Evolutionary conservation across 768 basidiomycete genomes (phyloP).

Genomic region (Fibroporia radiculosa): DNA sequence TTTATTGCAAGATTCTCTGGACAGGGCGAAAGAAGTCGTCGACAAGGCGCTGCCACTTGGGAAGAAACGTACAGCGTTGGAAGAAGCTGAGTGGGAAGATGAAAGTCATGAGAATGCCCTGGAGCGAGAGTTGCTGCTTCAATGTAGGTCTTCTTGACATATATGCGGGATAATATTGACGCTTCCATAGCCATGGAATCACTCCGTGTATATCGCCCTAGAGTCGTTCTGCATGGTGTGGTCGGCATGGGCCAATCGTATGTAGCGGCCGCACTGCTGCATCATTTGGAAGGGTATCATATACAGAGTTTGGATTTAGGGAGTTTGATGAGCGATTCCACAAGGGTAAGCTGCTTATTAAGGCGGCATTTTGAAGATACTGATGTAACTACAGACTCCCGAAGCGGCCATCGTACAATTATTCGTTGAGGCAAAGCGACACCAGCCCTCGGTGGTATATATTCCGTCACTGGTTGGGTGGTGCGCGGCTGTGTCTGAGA

Average conservation of each 20-base stretch:
- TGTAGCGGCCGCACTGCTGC: slow-evolving; percentile 83
- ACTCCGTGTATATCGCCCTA: slow-evolving; percentile 81
- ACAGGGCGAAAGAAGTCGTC: slow-evolving; percentile 66
- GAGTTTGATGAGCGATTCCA: slow-evolving; percentile 79
- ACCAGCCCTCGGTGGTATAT: slow-evolving; percentile 93
- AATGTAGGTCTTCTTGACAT: slow-evolving; percentile 44
- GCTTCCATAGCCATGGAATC: slow-evolving; percentile 74
- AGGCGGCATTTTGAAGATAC: background rate
- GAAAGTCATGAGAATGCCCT: slow-evolving; percentile 75
- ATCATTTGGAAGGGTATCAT: slow-evolving; percentile 94
- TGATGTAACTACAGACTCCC: slow-evolving; percentile 46
- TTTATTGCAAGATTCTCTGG: slow-evolving; percentile 59
- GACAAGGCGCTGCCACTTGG: slow-evolving; percentile 67
- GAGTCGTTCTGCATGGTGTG: slow-evolving; percentile 75
- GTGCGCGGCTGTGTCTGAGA: slow-evolving; percentile 81
- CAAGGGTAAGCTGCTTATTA: slow-evolving; percentile 50
- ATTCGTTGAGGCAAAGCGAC: slow-evolving; percentile 94
- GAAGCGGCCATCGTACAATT: slow-evolving; percentile 94
- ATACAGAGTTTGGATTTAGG: slow-evolving; percentile 92
- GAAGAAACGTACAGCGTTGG: slow-evolving; percentile 78
- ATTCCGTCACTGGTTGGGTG: slow-evolving; percentile 85
- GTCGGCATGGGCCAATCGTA: slow-evolving; percentile 87
- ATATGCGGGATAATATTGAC: background rate
- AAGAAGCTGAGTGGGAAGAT: slow-evolving; percentile 94
- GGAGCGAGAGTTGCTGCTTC: slow-evolving; percentile 81